These are phyloP conservation scores for Trichoderma orchidacearum DNA, from an alignment of 495 filamentous ascomycete species.

Conservation along the genomic window DNA sequence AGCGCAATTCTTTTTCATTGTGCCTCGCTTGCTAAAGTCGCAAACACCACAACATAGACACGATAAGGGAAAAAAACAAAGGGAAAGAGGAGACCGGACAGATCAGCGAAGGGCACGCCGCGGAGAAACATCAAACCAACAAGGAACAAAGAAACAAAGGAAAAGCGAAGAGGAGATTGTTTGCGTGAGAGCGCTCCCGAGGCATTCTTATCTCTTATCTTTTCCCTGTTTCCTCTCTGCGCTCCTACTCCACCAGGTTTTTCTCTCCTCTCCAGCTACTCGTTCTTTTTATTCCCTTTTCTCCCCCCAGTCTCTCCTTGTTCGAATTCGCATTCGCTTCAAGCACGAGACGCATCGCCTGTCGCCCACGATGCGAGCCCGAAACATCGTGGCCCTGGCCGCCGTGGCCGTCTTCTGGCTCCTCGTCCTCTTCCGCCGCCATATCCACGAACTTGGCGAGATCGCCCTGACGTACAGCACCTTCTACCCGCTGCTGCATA, in stretches of 20 bases:
- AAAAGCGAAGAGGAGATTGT: too few species aligned
- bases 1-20: too few species aligned
- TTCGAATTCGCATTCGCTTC: neutral
- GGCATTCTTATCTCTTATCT: too few species aligned
- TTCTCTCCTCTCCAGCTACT: neutral
- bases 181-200: too few species aligned
- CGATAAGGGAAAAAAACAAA: neutral
- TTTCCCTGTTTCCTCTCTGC: too few species aligned
- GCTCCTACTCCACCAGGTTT: neutral
- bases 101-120: too few species aligned
- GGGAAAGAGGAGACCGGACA: too few species aligned
- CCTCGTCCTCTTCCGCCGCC: neutral
- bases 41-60: too few species aligned
- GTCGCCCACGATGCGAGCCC: neutral
- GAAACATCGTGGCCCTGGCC: neutral
- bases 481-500: neutral
- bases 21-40: too few species aligned
- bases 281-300: neutral
- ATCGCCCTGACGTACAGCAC: neutral
- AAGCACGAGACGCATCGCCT: neutral
- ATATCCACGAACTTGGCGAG: neutral
- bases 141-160: too few species aligned
- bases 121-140: too few species aligned
- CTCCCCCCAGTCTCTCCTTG: neutral
- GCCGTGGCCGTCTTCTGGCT: neutral